phyloP scores from a whole-genome alignment of 2,329 filamentous ascomycete genomes.

The Fusarium beomiforme region DNA sequence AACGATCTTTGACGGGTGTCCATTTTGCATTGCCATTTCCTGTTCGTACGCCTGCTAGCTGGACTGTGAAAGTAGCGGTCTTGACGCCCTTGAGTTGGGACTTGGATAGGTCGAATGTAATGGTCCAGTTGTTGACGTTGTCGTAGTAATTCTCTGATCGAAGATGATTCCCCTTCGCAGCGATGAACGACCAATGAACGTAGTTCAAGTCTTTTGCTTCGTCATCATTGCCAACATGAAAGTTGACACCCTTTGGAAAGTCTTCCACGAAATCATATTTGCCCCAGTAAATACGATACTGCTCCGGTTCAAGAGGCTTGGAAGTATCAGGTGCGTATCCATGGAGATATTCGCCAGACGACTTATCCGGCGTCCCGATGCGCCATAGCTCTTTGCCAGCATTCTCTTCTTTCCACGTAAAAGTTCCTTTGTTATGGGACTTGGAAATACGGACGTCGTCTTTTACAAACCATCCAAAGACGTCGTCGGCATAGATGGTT shows the following conservation, averaged over 20 bases:
- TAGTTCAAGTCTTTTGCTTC: constrained; percentile 65
- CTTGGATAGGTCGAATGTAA: constrained; percentile 59
- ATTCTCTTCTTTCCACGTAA: constrained; percentile 25
- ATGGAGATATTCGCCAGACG: constrained; percentile 66
- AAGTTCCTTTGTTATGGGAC: not conserved
- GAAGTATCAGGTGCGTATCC: constrained; percentile 60
- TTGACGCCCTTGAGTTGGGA: constrained; percentile 48
- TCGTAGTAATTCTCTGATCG: constrained; percentile 53
- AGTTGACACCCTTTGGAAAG: constrained; percentile 66
- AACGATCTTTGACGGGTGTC: constrained; percentile 13
- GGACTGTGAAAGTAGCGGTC: constrained; percentile 33
- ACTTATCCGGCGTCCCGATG: constrained; percentile 56
- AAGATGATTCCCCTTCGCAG: constrained; percentile 59
- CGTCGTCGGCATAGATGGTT: constrained; percentile 24
- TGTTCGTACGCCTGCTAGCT: constrained; percentile 21
- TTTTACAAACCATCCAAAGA: constrained; percentile 35
- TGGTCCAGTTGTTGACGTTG: constrained; percentile 67
- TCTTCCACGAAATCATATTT: constrained; percentile 66
- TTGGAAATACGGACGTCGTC: constrained; percentile 53
- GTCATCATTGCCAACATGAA: constrained; percentile 62
- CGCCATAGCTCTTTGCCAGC: constrained; percentile 31
- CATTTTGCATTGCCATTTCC: constrained; percentile 35
- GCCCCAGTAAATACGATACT: constrained; percentile 69
- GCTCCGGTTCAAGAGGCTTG: constrained; percentile 59
- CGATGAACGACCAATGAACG: constrained; percentile 71